Evolutionary conservation across 257 asterid species (phyloP).

Genomic region (Solanum paucissectum): DNA sequence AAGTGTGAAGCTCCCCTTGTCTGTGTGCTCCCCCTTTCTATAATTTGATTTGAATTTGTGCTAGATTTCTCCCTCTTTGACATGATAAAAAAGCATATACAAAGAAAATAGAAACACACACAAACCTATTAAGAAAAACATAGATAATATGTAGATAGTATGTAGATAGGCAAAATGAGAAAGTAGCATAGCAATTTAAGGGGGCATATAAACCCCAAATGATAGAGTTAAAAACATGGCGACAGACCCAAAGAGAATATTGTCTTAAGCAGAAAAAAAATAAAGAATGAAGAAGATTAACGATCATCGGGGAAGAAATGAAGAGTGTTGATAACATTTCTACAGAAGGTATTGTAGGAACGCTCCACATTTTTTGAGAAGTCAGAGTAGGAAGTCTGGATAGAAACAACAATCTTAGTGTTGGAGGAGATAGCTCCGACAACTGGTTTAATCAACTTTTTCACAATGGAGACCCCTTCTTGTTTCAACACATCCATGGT

Average conservation of each 20-base stretch:
- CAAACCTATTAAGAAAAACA: neutral
- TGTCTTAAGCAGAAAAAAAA: neutral
- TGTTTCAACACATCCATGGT: neutral
- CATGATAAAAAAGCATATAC: neutral
- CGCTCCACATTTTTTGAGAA: neutral
- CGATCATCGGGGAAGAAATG: neutral
- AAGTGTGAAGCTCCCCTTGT: neutral
- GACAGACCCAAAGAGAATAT: neutral
- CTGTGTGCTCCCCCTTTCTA: too few relatives aligned
- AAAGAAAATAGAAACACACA: too few relatives aligned
- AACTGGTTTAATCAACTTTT: neutral
- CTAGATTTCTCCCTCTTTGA: neutral
- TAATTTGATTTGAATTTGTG: neutral
- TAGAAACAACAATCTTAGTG: neutral
- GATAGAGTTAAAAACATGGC: neutral
- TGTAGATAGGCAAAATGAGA: neutral
- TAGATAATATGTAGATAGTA: neutral
- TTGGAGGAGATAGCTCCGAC: neutral
- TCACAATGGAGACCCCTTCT: neutral
- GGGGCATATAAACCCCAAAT: neutral
- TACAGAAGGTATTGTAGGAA: neutral
- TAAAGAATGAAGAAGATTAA: neutral
- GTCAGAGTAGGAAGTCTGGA: neutral
- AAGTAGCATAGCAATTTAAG: neutral
- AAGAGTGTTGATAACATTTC: neutral